Conservation (phyloP, 768 basidiomycete species). For the Clitopilus passeckerianus region DNA sequence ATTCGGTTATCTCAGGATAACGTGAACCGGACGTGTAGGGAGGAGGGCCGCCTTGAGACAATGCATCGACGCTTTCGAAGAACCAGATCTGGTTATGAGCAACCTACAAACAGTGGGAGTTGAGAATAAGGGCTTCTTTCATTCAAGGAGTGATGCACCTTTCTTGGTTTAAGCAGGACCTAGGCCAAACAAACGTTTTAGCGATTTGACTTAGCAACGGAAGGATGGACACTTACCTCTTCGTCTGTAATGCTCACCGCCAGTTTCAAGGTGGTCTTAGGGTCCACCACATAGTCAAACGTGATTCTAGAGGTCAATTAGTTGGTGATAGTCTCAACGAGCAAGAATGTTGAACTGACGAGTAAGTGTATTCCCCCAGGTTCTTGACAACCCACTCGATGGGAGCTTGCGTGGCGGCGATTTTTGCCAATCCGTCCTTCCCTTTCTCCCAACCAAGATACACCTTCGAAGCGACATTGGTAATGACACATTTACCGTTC, state of each 20-base stretch:
- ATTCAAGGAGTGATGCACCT: not conserved
- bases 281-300: not conserved
- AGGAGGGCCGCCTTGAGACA: not conserved
- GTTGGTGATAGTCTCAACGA: not conserved
- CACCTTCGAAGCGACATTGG: not conserved
- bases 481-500: slow-evolving; percentile 4
- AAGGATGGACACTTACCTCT: not conserved
- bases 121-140: not conserved
- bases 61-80: not conserved
- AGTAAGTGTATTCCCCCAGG: slow-evolving; percentile 4
- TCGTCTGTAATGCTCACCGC: slow-evolving; percentile 3
- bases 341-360: not conserved
- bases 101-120: not conserved
- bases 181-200: not conserved
- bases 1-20: slow-evolving; percentile 3
- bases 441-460: slow-evolving; percentile 5
- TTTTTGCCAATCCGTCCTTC: slow-evolving; percentile 2
- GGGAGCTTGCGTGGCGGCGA: not conserved
- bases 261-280: not conserved
- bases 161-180: not conserved
- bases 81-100: slow-evolving; percentile 6
- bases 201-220: not conserved
- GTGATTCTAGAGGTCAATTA: not conserved
- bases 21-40: not conserved
- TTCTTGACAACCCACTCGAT: slow-evolving; percentile 4